Conservation (phyloP, 176 grass and related monocot species). For the Avena atlantica region DNA sequence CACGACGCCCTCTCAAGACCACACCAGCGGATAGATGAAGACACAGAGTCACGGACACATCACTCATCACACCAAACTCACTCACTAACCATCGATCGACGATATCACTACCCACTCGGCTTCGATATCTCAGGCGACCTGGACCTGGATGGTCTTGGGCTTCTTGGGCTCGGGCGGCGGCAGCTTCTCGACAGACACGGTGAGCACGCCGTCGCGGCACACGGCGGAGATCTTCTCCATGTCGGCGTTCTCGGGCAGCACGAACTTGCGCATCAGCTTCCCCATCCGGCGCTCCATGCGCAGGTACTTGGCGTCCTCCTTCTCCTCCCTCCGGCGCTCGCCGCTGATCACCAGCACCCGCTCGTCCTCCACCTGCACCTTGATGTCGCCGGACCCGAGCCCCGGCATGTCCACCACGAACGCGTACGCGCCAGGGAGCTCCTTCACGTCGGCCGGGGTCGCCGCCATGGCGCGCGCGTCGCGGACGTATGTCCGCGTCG, state of each 20-base stretch:
- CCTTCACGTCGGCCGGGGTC: slow-evolving; percentile 76
- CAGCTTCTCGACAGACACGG: slow-evolving; percentile 62
- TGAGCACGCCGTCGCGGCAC: slow-evolving; percentile 76
- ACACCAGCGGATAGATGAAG: too few species aligned
- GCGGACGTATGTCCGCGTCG: slow-evolving; percentile 69
- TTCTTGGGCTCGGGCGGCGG: slow-evolving; percentile 90
- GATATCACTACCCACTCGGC: background rate
- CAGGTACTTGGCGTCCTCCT: slow-evolving; percentile 74
- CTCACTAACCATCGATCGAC: background rate
- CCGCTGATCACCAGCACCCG: slow-evolving; percentile 74
- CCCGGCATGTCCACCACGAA: slow-evolving; percentile 95
- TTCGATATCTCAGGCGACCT: slow-evolving; percentile 50
- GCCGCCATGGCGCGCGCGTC: slow-evolving; percentile 82
- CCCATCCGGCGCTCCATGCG: slow-evolving; percentile 84
- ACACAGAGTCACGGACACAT: too few species aligned
- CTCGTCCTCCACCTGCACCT: slow-evolving; percentile 85
- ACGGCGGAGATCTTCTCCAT: slow-evolving; percentile 64
- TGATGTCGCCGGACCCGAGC: slow-evolving; percentile 72
- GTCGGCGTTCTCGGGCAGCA: slow-evolving; percentile 71
- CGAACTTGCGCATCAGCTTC: slow-evolving; percentile 86
- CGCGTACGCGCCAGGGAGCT: slow-evolving; percentile 59
- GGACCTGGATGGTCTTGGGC: slow-evolving; percentile 80
- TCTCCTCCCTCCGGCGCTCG: slow-evolving; percentile 74
- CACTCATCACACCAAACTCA: background rate
- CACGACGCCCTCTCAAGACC: too few species aligned